These are phyloP conservation scores for Salvia rosmarinus DNA, from an alignment of 257 asterid genomes.

Conservation along the genomic window DNA sequence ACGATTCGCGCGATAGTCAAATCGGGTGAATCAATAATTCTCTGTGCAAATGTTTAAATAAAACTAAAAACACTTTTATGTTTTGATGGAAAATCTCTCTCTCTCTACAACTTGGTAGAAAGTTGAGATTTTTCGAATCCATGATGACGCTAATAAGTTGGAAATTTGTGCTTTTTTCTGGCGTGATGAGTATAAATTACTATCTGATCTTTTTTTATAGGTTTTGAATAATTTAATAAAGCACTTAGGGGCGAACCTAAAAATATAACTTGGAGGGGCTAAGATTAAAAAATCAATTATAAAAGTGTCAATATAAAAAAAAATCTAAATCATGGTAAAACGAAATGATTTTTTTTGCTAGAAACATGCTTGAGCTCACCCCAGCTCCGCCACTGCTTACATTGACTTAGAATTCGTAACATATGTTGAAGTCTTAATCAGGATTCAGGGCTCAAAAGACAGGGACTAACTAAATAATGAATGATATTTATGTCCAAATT, in stretches of 20 bases:
- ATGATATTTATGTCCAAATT: too few relatives aligned
- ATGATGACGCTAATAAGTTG: not conserved
- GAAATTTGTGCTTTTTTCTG: not conserved
- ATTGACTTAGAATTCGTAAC: not conserved
- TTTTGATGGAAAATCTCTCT: not conserved
- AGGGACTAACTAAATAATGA: too few relatives aligned
- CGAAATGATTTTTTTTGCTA: too few relatives aligned
- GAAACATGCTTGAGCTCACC: too few relatives aligned
- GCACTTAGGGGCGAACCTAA: too few relatives aligned
- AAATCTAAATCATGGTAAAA: too few relatives aligned
- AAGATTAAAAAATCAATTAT: too few relatives aligned
- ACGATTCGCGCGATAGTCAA: not conserved
- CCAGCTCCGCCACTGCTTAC: too few relatives aligned
- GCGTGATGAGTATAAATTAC: not conserved
- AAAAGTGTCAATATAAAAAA: too few relatives aligned
- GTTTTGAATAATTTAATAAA: too few relatives aligned
- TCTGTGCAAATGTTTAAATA: not conserved
- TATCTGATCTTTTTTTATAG: too few relatives aligned
- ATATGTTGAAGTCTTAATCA: not conserved
- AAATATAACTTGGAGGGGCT: too few relatives aligned
- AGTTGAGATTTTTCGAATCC: not conserved
- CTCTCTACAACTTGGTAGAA: not conserved
- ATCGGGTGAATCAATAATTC: not conserved
- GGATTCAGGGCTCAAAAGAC: not conserved
- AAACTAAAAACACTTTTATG: not conserved